These are phyloP conservation scores for Chlorella vulgaris DNA, from an alignment of 139 green algal genomes.

Conservation along the genomic window DNA sequence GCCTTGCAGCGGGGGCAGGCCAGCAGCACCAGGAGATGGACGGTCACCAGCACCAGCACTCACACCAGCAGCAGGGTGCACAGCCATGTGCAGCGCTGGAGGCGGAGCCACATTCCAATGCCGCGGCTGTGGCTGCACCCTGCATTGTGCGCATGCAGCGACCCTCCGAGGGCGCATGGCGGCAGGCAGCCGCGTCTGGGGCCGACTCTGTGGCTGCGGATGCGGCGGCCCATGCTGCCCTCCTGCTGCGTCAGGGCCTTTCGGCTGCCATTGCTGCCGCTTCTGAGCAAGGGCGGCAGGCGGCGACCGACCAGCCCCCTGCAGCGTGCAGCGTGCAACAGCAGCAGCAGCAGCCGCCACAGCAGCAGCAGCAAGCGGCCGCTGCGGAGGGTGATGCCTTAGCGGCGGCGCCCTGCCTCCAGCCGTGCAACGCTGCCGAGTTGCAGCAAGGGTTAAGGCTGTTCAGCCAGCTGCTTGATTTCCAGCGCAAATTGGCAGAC, in stretches of 20 bases:
- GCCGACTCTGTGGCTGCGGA: background rate
- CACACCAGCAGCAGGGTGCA: background rate
- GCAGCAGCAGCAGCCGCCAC: background rate
- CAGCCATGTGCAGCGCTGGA: background rate
- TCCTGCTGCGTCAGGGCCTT: slow-evolving; percentile 18
- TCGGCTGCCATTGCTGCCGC: background rate
- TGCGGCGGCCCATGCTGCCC: background rate
- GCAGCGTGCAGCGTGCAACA: background rate
- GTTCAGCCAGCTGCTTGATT: slow-evolving; percentile 15
- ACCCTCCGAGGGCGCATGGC: background rate
- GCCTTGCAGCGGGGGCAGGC: background rate
- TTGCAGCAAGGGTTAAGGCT: slow-evolving; percentile 19
- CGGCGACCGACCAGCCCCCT: no score
- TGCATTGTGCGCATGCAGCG: slow-evolving; percentile 10
- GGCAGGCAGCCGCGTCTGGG: background rate
- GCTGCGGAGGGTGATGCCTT: no score
- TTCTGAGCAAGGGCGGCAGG: background rate
- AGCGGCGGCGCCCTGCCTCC: background rate
- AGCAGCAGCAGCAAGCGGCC: background rate
- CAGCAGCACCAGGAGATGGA: no score
- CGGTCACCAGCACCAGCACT: background rate
- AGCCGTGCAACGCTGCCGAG: slow-evolving; percentile 14
- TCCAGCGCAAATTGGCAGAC: background rate
- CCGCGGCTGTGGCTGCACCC: background rate
- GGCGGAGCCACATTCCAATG: background rate